Percentiles rank a stretch among this genome's conserved stretches.
Evolutionary conservation across 805 yeast species (phyloP).

Genomic region (Ogataea angusta): DNA sequence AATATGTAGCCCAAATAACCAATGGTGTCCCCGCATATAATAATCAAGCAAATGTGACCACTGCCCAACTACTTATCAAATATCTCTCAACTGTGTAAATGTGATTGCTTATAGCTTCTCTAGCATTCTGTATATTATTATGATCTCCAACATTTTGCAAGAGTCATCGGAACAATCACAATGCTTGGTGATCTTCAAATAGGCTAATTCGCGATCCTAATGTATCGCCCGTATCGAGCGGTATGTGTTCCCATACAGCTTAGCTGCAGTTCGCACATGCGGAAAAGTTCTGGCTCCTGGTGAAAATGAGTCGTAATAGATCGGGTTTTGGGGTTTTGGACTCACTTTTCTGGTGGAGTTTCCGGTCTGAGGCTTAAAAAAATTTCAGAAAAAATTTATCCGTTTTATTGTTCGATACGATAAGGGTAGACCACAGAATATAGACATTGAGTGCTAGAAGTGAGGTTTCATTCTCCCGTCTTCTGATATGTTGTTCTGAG

Average conservation of each 20-base stretch:
- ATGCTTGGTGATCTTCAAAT: not conserved
- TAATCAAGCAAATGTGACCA: not conserved
- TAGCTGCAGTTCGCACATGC: not conserved
- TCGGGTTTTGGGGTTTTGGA: not conserved
- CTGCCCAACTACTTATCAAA: not conserved
- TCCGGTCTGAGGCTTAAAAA: constrained; percentile 16
- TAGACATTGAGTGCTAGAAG: too few relatives aligned
- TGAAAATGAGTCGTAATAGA: not conserved
- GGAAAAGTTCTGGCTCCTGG: not conserved
- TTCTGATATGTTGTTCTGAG: not conserved
- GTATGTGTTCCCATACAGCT: not conserved
- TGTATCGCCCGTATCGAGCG: not conserved
- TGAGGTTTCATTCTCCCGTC: not conserved
- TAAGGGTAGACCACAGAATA: not conserved
- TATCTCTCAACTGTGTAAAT: not conserved
- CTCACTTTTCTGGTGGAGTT: not conserved
- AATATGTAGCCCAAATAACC: not conserved
- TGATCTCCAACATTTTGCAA: not conserved
- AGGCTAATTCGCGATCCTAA: not conserved
- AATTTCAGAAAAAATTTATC: constrained; percentile 10
- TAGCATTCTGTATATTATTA: too few relatives aligned
- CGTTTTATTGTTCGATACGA: constrained; percentile 17
- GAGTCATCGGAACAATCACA: not conserved
- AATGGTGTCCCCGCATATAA: not conserved
- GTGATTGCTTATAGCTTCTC: not conserved